phyloP scores from a whole-genome alignment of 495 filamentous ascomycete genomes.

The Xylaria castorea region DNA sequence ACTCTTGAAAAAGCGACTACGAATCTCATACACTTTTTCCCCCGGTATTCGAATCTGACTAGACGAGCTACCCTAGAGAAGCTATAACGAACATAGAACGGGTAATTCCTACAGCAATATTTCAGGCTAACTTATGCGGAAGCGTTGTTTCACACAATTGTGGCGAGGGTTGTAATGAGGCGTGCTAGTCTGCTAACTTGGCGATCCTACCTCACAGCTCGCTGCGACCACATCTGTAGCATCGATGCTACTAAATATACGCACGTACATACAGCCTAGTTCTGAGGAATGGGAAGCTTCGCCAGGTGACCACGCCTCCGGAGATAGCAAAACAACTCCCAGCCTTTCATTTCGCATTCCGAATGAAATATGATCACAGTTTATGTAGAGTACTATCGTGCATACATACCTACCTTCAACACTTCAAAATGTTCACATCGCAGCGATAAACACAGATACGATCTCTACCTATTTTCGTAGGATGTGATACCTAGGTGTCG shows the following conservation, averaged over 20 bases:
- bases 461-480: background rate
- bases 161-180: constrained; percentile 12
- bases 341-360: constrained; percentile 14
- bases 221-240: background rate
- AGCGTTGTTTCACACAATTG: background rate
- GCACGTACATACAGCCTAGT: background rate
- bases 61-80: background rate
- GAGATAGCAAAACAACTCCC: background rate
- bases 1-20: background rate
- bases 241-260: constrained; percentile 16
- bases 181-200: background rate
- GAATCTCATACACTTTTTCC: background rate
- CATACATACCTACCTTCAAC: background rate
- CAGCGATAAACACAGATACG: background rate
- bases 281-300: background rate
- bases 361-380: constrained; percentile 15
- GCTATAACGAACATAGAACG: background rate
- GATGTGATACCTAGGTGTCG: background rate
- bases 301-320: background rate
- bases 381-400: background rate
- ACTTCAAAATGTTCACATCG: background rate
- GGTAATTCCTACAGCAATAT: background rate
- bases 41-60: no score
- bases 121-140: background rate
- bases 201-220: constrained; percentile 1